Conservation (phyloP, 768 basidiomycete genomes). For the Boletus pseudo-olivaceus region DNA sequence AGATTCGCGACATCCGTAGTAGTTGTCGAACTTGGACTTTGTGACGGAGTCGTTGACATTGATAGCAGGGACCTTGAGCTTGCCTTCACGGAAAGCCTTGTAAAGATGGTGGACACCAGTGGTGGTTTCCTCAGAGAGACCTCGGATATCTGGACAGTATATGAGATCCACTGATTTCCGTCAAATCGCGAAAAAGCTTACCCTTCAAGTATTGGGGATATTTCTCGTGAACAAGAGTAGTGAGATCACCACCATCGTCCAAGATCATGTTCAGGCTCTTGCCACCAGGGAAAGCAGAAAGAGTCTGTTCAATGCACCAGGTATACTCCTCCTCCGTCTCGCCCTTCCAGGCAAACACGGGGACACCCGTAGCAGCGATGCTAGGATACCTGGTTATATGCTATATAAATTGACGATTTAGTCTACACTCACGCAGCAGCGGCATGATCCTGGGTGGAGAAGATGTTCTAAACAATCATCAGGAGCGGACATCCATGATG, state of each 20-base stretch:
- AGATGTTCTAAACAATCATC: slow-evolving; percentile 74
- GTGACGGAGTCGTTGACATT: slow-evolving; percentile 99
- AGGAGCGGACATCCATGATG: neutral
- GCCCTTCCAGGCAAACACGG: slow-evolving; percentile 99
- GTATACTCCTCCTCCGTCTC: slow-evolving; percentile 98
- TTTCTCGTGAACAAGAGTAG: slow-evolving; percentile 92
- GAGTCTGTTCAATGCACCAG: slow-evolving; percentile 98
- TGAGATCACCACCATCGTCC: slow-evolving; percentile 98
- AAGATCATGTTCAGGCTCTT: slow-evolving; percentile 96
- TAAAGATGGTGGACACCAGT: slow-evolving; percentile 99
- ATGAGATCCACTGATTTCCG: neutral
- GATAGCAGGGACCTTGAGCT: slow-evolving; percentile 96
- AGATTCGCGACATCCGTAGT: slow-evolving; percentile 99
- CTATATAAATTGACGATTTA: neutral
- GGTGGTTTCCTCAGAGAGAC: slow-evolving; percentile 98
- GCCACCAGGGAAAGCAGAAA: slow-evolving; percentile 81
- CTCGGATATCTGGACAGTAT: slow-evolving; percentile 63
- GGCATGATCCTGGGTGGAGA: slow-evolving; percentile 99
- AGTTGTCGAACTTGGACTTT: slow-evolving; percentile 99
- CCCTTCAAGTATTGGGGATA: slow-evolving; percentile 86
- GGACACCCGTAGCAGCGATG: slow-evolving; percentile 96
- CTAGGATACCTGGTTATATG: slow-evolving; percentile 35
- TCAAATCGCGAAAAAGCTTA: slow-evolving; percentile 25
- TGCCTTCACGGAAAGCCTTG: slow-evolving; percentile 95
- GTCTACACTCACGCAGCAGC: slow-evolving; percentile 76